Percentiles rank a stretch among this genome's conserved stretches.
These are phyloP conservation scores for Zygosaccharomyces gambellarensis DNA, from an alignment of 805 yeast genomes.

Conservation along the genomic window DNA sequence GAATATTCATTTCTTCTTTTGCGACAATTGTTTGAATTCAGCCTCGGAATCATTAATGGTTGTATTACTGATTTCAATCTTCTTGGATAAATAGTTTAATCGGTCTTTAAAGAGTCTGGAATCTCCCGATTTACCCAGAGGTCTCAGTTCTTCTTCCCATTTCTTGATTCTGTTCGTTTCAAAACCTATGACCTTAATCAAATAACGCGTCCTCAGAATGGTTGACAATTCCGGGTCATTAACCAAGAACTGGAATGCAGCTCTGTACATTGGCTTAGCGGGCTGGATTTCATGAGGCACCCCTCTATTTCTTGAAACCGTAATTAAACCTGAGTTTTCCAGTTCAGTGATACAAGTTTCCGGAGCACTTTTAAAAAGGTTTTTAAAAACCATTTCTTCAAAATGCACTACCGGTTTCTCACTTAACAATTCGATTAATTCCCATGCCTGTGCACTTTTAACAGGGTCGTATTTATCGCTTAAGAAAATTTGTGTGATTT, in stretches of 20 bases:
- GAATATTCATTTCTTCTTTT: conserved; percentile 6
- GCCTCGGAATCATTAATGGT: conserved; percentile 47
- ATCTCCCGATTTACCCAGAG: conserved; percentile 48
- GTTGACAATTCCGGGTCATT: conserved; percentile 52
- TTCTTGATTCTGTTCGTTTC: conserved; percentile 60
- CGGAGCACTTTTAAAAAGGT: conserved; percentile 55
- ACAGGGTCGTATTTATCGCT: conserved; percentile 49
- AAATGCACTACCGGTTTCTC: conserved; percentile 42
- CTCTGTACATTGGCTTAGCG: conserved; percentile 77
- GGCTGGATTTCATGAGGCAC: conserved; percentile 60
- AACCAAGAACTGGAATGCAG: conserved; percentile 69
- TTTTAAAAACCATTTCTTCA: conserved; percentile 49
- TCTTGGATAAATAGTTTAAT: conserved; percentile 58
- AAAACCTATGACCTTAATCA: conserved; percentile 47
- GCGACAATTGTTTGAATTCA: conserved; percentile 36
- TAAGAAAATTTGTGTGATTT: conserved; percentile 74
- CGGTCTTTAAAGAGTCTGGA: conserved; percentile 56
- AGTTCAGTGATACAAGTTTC: conserved; percentile 58
- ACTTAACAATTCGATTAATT: conserved; percentile 61
- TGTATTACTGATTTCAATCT: conserved; percentile 57
- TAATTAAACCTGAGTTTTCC: conserved; percentile 74
- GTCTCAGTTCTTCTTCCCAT: conserved; percentile 68
- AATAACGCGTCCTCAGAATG: conserved; percentile 59
- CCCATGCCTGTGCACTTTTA: conserved; percentile 85
- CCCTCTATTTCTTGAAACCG: conserved; percentile 73